Base-by-base conservation (phyloP, 441 rosid genomes). In the Adansonia grandidieri region DNA sequence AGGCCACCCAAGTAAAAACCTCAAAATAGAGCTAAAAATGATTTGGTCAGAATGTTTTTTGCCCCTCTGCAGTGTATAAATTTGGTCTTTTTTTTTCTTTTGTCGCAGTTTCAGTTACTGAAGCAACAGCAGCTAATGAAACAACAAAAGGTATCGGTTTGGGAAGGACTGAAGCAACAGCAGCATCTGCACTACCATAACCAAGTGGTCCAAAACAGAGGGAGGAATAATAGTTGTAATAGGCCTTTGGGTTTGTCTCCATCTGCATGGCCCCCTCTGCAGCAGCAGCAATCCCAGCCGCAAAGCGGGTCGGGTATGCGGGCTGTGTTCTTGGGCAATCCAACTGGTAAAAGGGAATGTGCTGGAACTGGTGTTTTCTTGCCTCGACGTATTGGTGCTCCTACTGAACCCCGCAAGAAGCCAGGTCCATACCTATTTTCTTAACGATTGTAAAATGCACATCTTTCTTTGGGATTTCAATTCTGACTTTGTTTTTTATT, bases 301-400 rank as follows among this genome's bases (percentile, higher is more conserved):
- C 87, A 78, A 76, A 81, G 73, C 9, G 89, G 84, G 71, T 87
- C 91, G 5, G 87, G 84, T 48, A 85, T 87, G 97, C 82, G 87
- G 17, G 91, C 93, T 24, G 89, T 88, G 5, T 87, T 91, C 56
- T 84, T 90, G 6, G 90, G 93, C n/a, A 81, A 85, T 22, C 82
- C 84, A 0, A 75, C 84, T 11, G 83, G 58, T 0, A 90, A 90
- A 83, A 81, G 84, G 42, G 91, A 86, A 71, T 91, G 86, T 61
- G 79, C 95, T 0, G 98, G 98, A 9, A 95, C 98, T 9, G 98
- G 98, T 4, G 98, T 95, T 1, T 95, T 95, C 85, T 75, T 93
- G 45, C 98, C 98, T 45, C 96, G 94, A 13, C 86, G 87, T 7
- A 53, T 71, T n/a, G 81, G 83, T 70, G 45, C 85, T 3, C 73